Evolutionary conservation across 2,329 filamentous ascomycete genomes (phyloP).

Genomic region (Xylaria sp.): DNA sequence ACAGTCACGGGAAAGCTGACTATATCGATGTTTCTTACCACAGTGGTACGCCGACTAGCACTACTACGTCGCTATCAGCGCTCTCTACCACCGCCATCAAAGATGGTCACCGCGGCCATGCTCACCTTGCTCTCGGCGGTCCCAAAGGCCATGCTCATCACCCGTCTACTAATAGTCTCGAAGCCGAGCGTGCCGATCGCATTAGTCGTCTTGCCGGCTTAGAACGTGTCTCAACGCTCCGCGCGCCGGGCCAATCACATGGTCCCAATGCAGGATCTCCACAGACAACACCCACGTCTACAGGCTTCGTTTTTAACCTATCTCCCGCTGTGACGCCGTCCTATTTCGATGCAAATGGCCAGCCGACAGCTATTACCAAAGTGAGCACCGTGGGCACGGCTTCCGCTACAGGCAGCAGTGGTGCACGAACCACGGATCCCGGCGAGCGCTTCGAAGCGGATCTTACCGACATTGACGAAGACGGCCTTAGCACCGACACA

Average conservation of each 20-base stretch:
- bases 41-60: slow-evolving; percentile 88
- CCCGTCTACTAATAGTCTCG: slow-evolving; percentile 66
- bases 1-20: slow-evolving; percentile 17
- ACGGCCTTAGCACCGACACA: slow-evolving; percentile 66
- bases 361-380: slow-evolving; percentile 62
- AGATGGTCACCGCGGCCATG: slow-evolving; percentile 84
- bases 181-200: slow-evolving; percentile 88
- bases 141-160: slow-evolving; percentile 53
- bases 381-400: slow-evolving; percentile 90
- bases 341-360: slow-evolving; percentile 76
- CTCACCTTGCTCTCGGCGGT: slow-evolving; percentile 50
- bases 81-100: slow-evolving; percentile 94
- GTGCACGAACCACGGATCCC: slow-evolving; percentile 51
- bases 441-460: slow-evolving; percentile 51
- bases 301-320: slow-evolving; percentile 38
- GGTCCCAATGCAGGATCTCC: slow-evolving; percentile 37
- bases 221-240: slow-evolving; percentile 75
- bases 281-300: slow-evolving; percentile 49
- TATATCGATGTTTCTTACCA: slow-evolving; percentile 16
- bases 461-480: slow-evolving; percentile 54
- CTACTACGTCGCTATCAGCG: slow-evolving; percentile 84
- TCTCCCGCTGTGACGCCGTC: slow-evolving; percentile 49
- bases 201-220: slow-evolving; percentile 93
- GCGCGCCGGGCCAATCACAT: slow-evolving; percentile 41
- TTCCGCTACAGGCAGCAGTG: slow-evolving; percentile 75